Conservation (phyloP, 2,329 filamentous ascomycete species). For the Hymenotorrendiella dingleyae region DNA sequence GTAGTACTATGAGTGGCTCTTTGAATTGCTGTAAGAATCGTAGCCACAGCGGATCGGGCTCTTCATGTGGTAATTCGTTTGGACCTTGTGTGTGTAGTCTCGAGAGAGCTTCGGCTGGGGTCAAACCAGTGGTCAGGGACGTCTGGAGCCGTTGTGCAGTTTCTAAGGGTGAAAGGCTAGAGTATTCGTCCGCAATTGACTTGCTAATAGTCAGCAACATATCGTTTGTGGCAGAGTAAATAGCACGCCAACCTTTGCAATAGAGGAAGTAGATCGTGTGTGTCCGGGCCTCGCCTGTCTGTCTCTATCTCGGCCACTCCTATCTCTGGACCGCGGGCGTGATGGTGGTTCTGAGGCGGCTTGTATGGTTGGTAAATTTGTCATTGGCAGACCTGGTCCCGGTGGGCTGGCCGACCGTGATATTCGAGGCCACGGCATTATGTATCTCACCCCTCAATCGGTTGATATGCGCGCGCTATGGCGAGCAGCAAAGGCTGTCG, state of each 20-base stretch:
- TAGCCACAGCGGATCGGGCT: slow-evolving; percentile 89
- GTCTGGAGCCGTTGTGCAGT: slow-evolving; percentile 72
- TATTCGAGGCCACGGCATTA: slow-evolving; percentile 29
- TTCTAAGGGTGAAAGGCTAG: slow-evolving; percentile 68
- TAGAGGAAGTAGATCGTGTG: slow-evolving; percentile 26
- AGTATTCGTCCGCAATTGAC: slow-evolving; percentile 50
- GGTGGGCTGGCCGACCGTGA: slow-evolving; percentile 26
- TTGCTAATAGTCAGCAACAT: slow-evolving; percentile 8
- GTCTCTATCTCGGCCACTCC: too few species aligned
- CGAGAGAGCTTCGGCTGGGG: slow-evolving; percentile 72
- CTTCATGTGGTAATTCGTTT: slow-evolving; percentile 92
- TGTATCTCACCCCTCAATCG: slow-evolving; percentile 5
- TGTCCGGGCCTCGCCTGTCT: slow-evolving; percentile 25
- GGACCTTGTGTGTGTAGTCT: slow-evolving; percentile 76
- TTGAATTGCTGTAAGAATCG: slow-evolving; percentile 96
- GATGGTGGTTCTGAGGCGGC: slow-evolving; percentile 22
- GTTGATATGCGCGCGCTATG: slow-evolving; percentile 2
- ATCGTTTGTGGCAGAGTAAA: too few species aligned
- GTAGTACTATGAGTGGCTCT: slow-evolving; percentile 87
- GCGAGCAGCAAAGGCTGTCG: slow-evolving; percentile 32
- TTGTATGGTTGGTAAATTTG: slow-evolving; percentile 24
- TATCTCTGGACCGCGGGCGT: slow-evolving; percentile 19
- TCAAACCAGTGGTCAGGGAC: slow-evolving; percentile 76
- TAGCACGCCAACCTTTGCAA: slow-evolving; percentile 26
- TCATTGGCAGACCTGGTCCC: slow-evolving; percentile 25